phyloP scores from a whole-genome alignment of 2,329 filamentous ascomycete genomes.

The Cladosporium oxysporum region DNA sequence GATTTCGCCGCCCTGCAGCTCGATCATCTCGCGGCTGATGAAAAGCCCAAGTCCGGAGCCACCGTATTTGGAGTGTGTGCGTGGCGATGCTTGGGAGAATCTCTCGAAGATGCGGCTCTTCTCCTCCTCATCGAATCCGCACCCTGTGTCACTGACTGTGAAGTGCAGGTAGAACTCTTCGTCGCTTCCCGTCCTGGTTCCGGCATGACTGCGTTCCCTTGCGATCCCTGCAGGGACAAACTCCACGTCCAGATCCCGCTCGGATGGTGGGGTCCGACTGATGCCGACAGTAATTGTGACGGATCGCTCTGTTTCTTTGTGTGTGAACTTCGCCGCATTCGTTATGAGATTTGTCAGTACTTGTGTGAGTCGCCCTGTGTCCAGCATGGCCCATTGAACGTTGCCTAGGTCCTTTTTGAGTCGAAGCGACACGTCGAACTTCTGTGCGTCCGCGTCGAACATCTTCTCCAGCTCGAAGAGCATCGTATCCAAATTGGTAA shows the following conservation, averaged over 20 bases:
- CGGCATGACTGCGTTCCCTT: conserved; percentile 20
- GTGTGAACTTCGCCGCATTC: conserved; percentile 34
- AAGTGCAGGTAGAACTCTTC: conserved; percentile 27
- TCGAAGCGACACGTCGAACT: conserved; percentile 27
- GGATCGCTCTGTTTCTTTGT: conserved; percentile 22
- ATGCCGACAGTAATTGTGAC: conserved; percentile 23
- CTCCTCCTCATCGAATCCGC: conserved; percentile 43
- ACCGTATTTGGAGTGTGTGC: conserved; percentile 69
- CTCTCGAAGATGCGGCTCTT: conserved; percentile 61
- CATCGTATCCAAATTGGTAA: conserved; percentile 22
- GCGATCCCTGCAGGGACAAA: conserved; percentile 26
- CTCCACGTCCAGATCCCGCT: conserved; percentile 26
- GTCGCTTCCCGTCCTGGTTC: conserved; percentile 8
- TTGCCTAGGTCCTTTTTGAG: neutral
- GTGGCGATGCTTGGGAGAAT: conserved; percentile 68
- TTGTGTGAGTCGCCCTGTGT: conserved; percentile 34
- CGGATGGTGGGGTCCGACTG: conserved; percentile 19
- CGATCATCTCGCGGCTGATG: conserved; percentile 66
- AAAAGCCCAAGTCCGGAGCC: conserved; percentile 70
- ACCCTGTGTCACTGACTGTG: conserved; percentile 34
- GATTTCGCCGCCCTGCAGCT: conserved; percentile 69
- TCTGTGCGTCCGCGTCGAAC: conserved; percentile 33
- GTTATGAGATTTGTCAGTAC: conserved; percentile 37
- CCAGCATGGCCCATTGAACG: conserved; percentile 32
- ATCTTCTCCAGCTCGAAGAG: conserved; percentile 35